Percentiles rank a stretch among this genome's conserved stretches.
Conservation (phyloP, 148 eudicot genomes). For the Silene conica region DNA sequence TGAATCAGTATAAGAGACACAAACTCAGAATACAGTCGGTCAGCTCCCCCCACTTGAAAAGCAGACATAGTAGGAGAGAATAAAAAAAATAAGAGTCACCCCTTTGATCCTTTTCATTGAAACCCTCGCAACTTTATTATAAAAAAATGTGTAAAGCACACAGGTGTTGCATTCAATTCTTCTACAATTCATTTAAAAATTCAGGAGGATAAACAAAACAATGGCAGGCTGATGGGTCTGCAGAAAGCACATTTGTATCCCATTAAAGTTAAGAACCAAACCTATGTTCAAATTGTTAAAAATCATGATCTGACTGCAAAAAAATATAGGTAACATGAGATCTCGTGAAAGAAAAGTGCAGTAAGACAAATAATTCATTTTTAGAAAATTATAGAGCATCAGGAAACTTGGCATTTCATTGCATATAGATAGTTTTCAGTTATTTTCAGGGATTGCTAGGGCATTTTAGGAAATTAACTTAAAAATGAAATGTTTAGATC, state of each 20-base stretch:
- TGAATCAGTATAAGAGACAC: conserved; percentile 16
- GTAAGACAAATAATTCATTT: neutral
- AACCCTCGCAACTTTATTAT: neutral
- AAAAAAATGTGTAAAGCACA: neutral
- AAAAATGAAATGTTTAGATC: too few relatives aligned
- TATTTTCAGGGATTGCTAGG: neutral
- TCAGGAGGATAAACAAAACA: neutral
- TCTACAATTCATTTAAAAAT: neutral
- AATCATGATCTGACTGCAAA: neutral
- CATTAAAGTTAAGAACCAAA: neutral
- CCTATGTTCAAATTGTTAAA: neutral
- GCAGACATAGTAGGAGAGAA: neutral
- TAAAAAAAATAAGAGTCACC: neutral
- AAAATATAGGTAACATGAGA: neutral
- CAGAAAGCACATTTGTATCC: neutral
- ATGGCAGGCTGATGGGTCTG: neutral
- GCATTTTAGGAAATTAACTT: neutral
- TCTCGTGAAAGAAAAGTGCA: neutral
- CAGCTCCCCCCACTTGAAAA: conserved; percentile 43
- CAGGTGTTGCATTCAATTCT: neutral
- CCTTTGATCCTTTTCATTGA: neutral
- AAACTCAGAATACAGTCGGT: conserved; percentile 43
- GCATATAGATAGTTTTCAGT: neutral
- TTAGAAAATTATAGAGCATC: neutral
- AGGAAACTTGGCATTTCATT: neutral